Conservation (phyloP, 83 land plant species). For the Picea abies region DNA sequence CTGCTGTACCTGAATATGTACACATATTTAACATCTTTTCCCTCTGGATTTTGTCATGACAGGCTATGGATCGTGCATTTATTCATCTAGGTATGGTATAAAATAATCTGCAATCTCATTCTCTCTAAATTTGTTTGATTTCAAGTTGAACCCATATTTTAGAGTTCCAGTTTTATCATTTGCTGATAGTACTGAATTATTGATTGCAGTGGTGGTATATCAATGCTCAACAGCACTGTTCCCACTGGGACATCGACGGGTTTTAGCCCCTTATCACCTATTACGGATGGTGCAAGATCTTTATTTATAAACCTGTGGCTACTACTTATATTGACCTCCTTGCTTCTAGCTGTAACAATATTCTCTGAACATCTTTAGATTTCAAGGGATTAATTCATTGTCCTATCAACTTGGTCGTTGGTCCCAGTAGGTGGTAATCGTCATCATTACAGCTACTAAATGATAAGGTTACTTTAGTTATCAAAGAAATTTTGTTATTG, state of each 20-base stretch:
- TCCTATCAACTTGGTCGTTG: neutral
- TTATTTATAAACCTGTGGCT: neutral
- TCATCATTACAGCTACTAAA: neutral
- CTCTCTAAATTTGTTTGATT: too few species aligned
- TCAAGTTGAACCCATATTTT: too few species aligned
- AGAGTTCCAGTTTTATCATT: too few species aligned
- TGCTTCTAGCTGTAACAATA: neutral
- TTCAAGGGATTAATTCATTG: neutral
- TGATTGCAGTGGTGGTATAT: conserved; percentile 7
- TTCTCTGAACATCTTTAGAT: neutral
- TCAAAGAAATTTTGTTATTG: neutral
- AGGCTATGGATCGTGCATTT: conserved; percentile 6
- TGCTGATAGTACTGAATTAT: too few species aligned
- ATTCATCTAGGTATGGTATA: neutral
- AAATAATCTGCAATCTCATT: too few species aligned
- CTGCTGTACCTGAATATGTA: too few species aligned
- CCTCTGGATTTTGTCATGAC: conserved; percentile 7
- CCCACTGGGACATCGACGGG: neutral
- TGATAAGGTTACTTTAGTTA: neutral
- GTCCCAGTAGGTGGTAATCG: neutral
- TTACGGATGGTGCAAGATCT: neutral
- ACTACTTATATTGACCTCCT: neutral
- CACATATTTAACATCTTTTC: too few species aligned
- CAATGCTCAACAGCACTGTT: neutral
- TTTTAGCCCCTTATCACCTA: neutral